Base-by-base conservation (phyloP, 148 eudicot genomes). In the Cornus florida region DNA sequence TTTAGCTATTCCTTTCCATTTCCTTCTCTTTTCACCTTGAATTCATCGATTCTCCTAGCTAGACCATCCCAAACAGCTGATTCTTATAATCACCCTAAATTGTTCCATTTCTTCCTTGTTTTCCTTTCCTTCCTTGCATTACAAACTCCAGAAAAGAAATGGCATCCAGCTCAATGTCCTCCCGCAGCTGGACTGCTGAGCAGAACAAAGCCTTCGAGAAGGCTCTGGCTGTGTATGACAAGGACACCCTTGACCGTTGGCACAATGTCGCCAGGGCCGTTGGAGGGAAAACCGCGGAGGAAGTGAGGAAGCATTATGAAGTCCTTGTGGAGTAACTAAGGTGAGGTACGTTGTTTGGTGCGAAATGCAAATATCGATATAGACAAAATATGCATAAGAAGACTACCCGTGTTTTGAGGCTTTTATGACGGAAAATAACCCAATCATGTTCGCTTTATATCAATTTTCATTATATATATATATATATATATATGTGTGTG, bases 181-280 rank as follows among this genome's bases (percentile, higher is more conserved):
- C 85, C 7, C 86, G 67, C 20, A 88, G 87, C 32, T 90, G 93
- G 93, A 84, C 89, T 41, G 86, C 86, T 31, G 73, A 88, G 85
- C 81, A 86, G 77, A 78, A 84, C 85, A 83, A 82, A 72, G 85
- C 86, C 46, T 89, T 89, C 19, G 90, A 86, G 60, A 82, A 70
- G 87, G 91, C 91, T 23, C 66, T 88, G 43, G 91, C 91, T 5
- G 76, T 82, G 67, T 84, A 78, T 73, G 91, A 88, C 84, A 79
- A 81, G 33, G 91, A 88, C 79, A 86, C 89, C 28, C 85, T 88
- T 6, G 86, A 83, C 71, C 87, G 90, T 31, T 85, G 88, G 86
- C 39, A 70, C 32, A 86, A 84, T 62, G 85, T 87, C 19, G 90
- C 91, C 75, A 81, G 81, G 79, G 86, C 89, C 22, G 84, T 84